Evolutionary conservation across 306 rosid genomes (phyloP).

Genomic region (Canavalia ensiformis): DNA sequence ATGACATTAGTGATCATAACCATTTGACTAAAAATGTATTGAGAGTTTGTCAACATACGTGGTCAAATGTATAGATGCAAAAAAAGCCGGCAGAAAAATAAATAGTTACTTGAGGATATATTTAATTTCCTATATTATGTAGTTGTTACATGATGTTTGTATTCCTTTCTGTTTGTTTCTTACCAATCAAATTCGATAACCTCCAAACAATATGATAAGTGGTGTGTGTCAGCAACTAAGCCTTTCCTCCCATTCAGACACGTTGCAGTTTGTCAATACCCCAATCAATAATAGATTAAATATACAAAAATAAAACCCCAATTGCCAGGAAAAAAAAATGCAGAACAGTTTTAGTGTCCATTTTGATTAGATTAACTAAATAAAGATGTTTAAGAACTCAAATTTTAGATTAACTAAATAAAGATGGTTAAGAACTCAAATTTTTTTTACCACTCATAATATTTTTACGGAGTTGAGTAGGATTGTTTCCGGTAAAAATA

Average conservation of each 20-base stretch:
- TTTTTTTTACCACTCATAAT: too few species aligned
- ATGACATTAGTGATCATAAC: conserved; percentile 38
- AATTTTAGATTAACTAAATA: too few species aligned
- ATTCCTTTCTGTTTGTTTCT: conserved; percentile 46
- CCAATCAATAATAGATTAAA: not conserved
- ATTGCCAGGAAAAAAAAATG: not conserved
- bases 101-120: conserved; percentile 40
- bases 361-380: not conserved
- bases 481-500: too few species aligned
- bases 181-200: conserved; percentile 45
- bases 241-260: conserved; percentile 13
- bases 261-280: conserved; percentile 12
- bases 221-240: conserved; percentile 20
- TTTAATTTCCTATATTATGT: not conserved
- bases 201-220: not conserved
- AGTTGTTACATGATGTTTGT: conserved; percentile 17
- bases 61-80: conserved; percentile 31
- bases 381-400: too few species aligned
- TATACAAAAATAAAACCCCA: not conserved
- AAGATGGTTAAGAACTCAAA: too few species aligned
- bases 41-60: conserved; percentile 21
- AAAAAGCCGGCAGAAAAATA: conserved; percentile 56
- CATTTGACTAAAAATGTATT: conserved; percentile 30
- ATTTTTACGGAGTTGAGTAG: too few species aligned
- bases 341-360: not conserved